Base-by-base conservation (phyloP, 2,329 filamentous ascomycete genomes). In the Rachicladosporium sp. region DNA sequence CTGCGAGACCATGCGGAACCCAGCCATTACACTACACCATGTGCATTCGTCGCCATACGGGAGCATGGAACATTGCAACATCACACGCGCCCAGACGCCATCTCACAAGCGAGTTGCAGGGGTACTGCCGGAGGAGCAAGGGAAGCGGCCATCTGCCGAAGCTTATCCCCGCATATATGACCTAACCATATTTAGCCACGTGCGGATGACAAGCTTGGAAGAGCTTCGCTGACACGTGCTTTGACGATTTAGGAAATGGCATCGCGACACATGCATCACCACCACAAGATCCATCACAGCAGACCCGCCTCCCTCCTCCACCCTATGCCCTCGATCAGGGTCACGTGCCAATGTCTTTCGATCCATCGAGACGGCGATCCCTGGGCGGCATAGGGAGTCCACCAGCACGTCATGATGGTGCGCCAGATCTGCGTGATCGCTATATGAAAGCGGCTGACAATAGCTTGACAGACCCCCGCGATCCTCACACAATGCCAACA, bases 331-430 rank as follows among this genome's bases (percentile, higher is more conserved):
- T 60, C 29, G 51, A 48, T 36, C 55, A 53, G 42, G 35, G 23
- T 11, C 31, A 31, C 10, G 61, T 66, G 56, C 54, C 57, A 27
- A 61, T 62, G 44, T 56, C 56, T 40, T 66, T 61, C 50, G 66
- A 69, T 43, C 51, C 55, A 29, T 53, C 62, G 37, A 61, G 66
- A 43, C 56, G 64, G 43, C 56, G 57, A 38, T 69, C 67, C 12
- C 51, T 68, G 33, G 66, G 64, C 43, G 61, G 55, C 39, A 55
- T 42, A 10, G 51, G 19, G 10, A 10, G 6, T 23, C 9, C n/a
- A 21, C 10, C 38, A 7, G 21, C 6, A 35, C 13, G 29, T 23
- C 31, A 33, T 10, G 33, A 27, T 12, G 11, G 32, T 35, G 29
- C 32, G 6, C 29, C 13, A 23, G 12, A 19, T 15, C 31, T 12